Percentiles rank a stretch among this genome's conserved stretches.
Conservation (phyloP, 163 green algal species). For the Scenedesmus sp. region DNA sequence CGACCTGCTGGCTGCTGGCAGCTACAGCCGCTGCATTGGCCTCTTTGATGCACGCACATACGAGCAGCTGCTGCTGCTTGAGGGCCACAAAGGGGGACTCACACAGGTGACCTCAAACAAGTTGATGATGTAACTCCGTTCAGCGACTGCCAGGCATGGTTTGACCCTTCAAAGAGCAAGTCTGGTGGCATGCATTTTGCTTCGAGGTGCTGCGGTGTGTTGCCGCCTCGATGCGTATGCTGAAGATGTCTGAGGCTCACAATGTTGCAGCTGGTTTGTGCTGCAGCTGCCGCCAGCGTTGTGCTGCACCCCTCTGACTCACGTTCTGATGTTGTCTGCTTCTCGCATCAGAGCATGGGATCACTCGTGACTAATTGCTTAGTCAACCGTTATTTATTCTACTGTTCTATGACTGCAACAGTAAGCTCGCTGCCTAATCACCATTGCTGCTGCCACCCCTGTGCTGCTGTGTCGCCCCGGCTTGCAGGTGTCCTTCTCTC, state of each 20-base stretch:
- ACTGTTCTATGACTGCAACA: too few relatives aligned
- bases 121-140: not conserved
- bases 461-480: not conserved
- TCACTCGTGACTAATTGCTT: too few relatives aligned
- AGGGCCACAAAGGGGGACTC: conserved; percentile 85
- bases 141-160: not conserved
- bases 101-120: conserved; percentile 82
- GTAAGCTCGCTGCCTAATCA: not conserved
- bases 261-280: too few relatives aligned
- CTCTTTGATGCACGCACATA: conserved; percentile 75
- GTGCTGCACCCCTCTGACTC: too few relatives aligned
- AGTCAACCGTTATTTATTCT: too few relatives aligned
- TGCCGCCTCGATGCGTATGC: not conserved
- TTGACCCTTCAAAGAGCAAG: not conserved
- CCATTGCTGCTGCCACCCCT: not conserved
- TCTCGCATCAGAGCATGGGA: too few relatives aligned
- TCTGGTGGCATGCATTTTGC: not conserved
- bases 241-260: too few relatives aligned
- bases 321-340: too few relatives aligned
- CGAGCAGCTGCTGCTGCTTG: conserved; percentile 78
- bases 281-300: too few relatives aligned
- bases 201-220: not conserved
- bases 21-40: conserved; percentile 77
- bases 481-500: conserved; percentile 88
- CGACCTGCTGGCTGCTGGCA: conserved; percentile 83